Evolutionary conservation across 2,329 filamentous ascomycete species (phyloP), one percentile per base, ranked within the genome.

Genomic region (Lasiodiplodia theobromae): DNA sequence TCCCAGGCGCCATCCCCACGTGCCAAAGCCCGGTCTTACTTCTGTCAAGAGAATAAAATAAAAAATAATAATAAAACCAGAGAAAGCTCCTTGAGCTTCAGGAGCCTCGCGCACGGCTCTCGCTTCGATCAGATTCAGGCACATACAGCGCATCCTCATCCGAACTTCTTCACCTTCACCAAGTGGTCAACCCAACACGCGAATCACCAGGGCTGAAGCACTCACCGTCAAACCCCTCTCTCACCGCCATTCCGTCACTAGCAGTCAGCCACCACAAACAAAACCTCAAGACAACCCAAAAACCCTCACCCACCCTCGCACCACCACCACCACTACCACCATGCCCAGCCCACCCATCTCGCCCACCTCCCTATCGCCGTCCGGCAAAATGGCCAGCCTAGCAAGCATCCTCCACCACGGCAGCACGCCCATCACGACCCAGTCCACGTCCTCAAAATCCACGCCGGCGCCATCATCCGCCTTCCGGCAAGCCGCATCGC

Each of bases 301-400:
- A 18, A 18, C 44, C 40, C 21, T 21, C 44, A 21, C 16, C n/a
- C 44, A 21, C 44, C 18, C 18, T 8, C 44, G 21, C 7, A 47
- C n/a, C 1, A 18, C 18, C 44, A 47, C n/a, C 14, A 18, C 18
- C 44, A 47, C n/a, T 6, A 28, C 38, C 8, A 64, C 28, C 44
- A 63, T 64, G 60, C 44, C 60, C n/a, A 64, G 60, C 47, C 60
- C 60, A 11, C 60, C 60, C n/a, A 64, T 64, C 60, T 64, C 60
- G 37, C 60, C 60, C n/a, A 64, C 60, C 44, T 64, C 60, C n/a
- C 60, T 64, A 12, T 52, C 60, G 28, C 44, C 60, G 16, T 52
- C 44, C 60, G 51, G 25, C 47, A 64, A 64, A 37, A 64, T 63
- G 58, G 40, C 40, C 28, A 63, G 58, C 58, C 58, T 63, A 16